Percentiles rank a stretch among this genome's conserved stretches.
Conservation (phyloP, 1,139 yeast genomes). For the Yamadazyma jaroonii region DNA sequence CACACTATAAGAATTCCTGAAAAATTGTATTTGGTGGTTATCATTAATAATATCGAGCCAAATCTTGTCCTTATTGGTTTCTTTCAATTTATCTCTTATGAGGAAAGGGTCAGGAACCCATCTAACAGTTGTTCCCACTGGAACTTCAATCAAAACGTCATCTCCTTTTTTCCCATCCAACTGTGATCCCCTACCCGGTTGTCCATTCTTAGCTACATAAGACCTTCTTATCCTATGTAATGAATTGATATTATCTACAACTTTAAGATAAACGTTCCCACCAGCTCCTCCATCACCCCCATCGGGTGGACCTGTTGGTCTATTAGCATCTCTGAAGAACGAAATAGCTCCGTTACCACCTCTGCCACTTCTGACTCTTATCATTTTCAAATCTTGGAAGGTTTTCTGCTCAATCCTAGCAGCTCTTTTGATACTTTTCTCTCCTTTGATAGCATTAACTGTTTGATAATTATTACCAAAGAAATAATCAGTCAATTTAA, state of each 20-base stretch:
- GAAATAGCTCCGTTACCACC: constrained; percentile 92
- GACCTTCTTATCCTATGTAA: constrained; percentile 65
- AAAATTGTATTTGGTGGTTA: constrained; percentile 47
- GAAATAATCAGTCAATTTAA: constrained; percentile 39
- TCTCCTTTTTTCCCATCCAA: constrained; percentile 82
- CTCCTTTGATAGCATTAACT: constrained; percentile 36
- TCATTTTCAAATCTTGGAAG: constrained; percentile 60
- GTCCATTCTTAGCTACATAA: constrained; percentile 73
- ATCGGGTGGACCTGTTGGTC: constrained; percentile 90
- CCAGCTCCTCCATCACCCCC: constrained; percentile 99
- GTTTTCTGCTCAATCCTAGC: constrained; percentile 38
- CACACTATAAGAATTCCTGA: constrained; percentile 54
- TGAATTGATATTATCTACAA: constrained; percentile 67
- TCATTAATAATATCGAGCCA: constrained; percentile 28
- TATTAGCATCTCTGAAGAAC: constrained; percentile 80
- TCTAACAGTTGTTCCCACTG: constrained; percentile 82
- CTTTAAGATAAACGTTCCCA: constrained; percentile 81
- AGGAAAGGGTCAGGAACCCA: constrained; percentile 79
- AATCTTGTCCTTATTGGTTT: constrained; percentile 20
- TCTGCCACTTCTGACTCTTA: constrained; percentile 68
- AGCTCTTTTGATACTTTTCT: constrained; percentile 25
- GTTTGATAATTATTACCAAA: constrained; percentile 43
- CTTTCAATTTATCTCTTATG: constrained; percentile 35
- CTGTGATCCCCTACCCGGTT: constrained; percentile 69
- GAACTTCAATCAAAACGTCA: constrained; percentile 78